Base-by-base conservation (phyloP, 2,329 filamentous ascomycete species). In the Arthrobotrys pseudoclavata region DNA sequence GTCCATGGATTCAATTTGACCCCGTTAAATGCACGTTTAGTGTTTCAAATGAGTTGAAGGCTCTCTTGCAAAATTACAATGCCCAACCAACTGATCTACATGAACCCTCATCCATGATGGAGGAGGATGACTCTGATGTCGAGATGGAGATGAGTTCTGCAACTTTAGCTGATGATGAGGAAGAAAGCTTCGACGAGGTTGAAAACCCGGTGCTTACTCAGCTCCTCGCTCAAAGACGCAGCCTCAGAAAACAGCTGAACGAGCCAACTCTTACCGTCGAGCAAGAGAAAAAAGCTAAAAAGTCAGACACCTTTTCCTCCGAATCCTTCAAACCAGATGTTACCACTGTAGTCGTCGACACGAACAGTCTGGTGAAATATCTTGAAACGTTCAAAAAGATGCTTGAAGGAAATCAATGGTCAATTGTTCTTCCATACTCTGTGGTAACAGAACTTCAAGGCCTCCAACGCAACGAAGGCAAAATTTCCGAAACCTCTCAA, bases 1-100 rank as follows among this genome's bases (percentile, higher is more conserved):
- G 75, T 18, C 53, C 50, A 34, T 74, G 69, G 62, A 50, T 72
- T 47, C 67, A 64, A 15, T 77, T 26, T 53, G 29, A 52, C 34
- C 37, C 52, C 15, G 67, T 53, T 70, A 74, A 45, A 45, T 50
- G 26, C 2, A 79, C 78, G 0, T 89, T 89, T 66, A 81, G 82
- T 0, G 85, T 86, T 0, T 79, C 81, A 15, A 61, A 68, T 4
- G 70, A 71, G 18, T 67, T 81, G 6, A 47, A 76, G 40, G 18
- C 34, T n/a, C 57, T 80, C 13, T 75, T 80, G 12, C 76, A 79
- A 9, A 69, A 78, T 18, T 60, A 66, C 24, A 76, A 31, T 20
- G 24, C 7, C 18, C 45, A 29, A 40, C 55, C 53, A 22, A 40
- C 18, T 22, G 24, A 67, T 40, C 45, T 24, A 15, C 40, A 34